Base-by-base conservation (phyloP, 2,329 filamentous ascomycete genomes). In the Colletotrichum sp. region DNA sequence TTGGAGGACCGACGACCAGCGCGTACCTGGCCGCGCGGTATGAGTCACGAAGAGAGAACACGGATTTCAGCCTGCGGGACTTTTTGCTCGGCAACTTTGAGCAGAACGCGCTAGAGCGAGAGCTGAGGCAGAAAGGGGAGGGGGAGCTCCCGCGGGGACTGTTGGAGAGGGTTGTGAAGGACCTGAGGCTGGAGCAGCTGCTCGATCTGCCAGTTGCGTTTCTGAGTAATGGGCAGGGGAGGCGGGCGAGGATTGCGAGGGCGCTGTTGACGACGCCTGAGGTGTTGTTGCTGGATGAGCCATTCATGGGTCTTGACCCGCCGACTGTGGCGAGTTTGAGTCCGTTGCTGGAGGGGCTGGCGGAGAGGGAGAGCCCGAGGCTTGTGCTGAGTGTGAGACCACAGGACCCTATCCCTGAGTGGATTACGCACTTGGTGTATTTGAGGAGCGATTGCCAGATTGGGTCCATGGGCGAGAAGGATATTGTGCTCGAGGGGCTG, bases 261-360 rank as follows among this genome's bases (percentile, higher is more conserved):
- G 96, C 96, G 0, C 85, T 99, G 66, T 88, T 98, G 74, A 92
- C 89, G 8, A 90, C 90, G 68, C 97, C 97, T 0, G 94, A 97
- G 83, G 89, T 98, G 13, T 82, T 99, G 76, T 88, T 98, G 68
- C 88, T 98, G 4, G 97, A 99, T 84, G 96, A 98, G 80, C 96
- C 97, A 2, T 98, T 98, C 81, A 98, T 98, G 94, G 96, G 97
- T 0, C 88, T 99, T 18, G 97, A 98, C 83, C 97, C 96, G 16
- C 93, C 93, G 8, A 97, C 96, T 0, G 91, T 95, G 15, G 88
- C 90, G 15, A 90, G 91, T 2, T 86, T 98, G 78, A 96, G 94
- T 55, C 88, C 89, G 1, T 87, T 98, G 62, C 86, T 98, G 26
- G 86, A 91, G 77, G 88, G 88, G 0, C 85, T 98, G 71, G 94